These are phyloP conservation scores for Pleurotus ostreatus DNA, from an alignment of 768 basidiomycete species.

Conservation along the genomic window DNA sequence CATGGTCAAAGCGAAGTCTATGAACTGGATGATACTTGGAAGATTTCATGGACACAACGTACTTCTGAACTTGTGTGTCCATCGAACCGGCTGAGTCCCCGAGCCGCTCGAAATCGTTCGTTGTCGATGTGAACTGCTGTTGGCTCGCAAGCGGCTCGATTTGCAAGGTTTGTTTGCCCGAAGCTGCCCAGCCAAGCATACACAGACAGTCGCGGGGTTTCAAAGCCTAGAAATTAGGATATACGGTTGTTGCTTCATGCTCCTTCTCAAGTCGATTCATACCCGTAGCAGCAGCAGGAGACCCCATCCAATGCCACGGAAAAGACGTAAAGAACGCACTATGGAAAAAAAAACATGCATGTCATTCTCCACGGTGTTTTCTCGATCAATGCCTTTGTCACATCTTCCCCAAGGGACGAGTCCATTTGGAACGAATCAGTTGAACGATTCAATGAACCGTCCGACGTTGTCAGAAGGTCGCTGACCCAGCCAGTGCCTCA, in stretches of 20 bases:
- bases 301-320: background rate
- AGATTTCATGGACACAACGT: constrained; percentile 19
- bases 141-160: constrained; percentile 28
- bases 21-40: constrained; percentile 1
- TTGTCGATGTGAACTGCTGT: constrained; percentile 9
- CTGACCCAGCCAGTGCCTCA: too few species aligned
- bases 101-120: constrained; percentile 13
- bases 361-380: too few species aligned
- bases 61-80: constrained; percentile 36
- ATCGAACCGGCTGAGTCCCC: constrained; percentile 29
- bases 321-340: background rate
- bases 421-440: too few species aligned
- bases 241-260: background rate
- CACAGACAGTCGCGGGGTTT: background rate
- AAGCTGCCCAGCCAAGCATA: constrained; percentile 19
- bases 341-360: background rate
- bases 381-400: too few species aligned
- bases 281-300: background rate
- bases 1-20: constrained; percentile 17
- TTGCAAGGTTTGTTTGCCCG: constrained; percentile 21
- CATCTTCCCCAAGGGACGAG: too few species aligned
- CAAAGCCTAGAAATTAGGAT: background rate
- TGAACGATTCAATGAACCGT: too few species aligned
- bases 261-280: background rate
- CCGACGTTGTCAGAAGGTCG: too few species aligned